A percentile compares a stretch with the other conserved stretches of the same genome.
Conservation (phyloP, 2,329 filamentous ascomycete genomes). For the Botryotinia narcissicola region DNA sequence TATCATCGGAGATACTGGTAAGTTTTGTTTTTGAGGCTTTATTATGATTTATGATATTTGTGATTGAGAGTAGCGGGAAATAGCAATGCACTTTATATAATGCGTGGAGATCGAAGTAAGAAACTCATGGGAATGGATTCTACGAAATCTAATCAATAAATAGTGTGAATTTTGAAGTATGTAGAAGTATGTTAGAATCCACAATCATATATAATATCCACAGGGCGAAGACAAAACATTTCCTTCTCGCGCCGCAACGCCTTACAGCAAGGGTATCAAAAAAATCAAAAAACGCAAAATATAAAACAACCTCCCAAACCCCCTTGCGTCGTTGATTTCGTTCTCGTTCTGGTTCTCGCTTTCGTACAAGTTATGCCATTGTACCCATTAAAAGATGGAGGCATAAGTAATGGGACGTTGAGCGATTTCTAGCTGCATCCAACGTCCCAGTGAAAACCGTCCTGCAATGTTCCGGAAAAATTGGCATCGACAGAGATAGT, state of each 20-base stretch:
- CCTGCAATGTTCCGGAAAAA: background rate
- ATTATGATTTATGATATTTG: background rate
- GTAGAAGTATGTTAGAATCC: background rate
- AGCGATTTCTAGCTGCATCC: too few species aligned
- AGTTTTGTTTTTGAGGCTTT: background rate
- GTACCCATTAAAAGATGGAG: background rate
- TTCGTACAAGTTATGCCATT: background rate
- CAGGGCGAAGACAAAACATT: background rate
- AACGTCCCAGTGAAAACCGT: background rate
- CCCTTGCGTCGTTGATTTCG: background rate
- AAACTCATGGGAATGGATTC: background rate
- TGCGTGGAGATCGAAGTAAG: background rate
- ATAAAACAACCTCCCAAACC: constrained; percentile 7
- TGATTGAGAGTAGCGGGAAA: background rate
- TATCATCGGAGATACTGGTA: background rate
- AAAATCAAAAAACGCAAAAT: background rate
- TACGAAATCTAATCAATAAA: background rate
- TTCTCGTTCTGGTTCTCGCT: background rate
- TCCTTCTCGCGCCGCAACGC: constrained; percentile 12
- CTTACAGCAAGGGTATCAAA: constrained; percentile 21
- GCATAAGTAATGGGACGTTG: too few species aligned
- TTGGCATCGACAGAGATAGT: background rate
- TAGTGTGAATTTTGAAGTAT: constrained; percentile 4
- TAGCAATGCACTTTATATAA: background rate
- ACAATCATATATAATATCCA: background rate